A percentile compares a stretch with the other conserved stretches of the same genome.
Evolutionary conservation across 495 filamentous ascomycete genomes (phyloP).

Genomic region (Aspergillus ellipticus): DNA sequence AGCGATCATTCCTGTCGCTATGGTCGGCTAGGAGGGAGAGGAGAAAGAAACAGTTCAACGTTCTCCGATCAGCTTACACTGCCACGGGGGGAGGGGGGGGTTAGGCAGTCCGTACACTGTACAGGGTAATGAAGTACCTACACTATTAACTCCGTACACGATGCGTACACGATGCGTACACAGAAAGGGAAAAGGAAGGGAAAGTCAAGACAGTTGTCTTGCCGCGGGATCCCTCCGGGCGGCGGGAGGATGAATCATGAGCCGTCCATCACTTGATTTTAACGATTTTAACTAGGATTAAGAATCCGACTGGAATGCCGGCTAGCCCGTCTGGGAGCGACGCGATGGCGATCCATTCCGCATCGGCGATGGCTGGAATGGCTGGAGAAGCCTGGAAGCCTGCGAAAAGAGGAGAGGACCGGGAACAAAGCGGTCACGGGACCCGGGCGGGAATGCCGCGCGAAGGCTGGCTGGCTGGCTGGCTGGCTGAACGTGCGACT

Average conservation of each 20-base stretch:
- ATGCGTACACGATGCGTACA: too few relatives aligned
- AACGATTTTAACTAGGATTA: constrained; percentile 1
- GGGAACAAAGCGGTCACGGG: background rate
- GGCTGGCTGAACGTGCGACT: background rate
- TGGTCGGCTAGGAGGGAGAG: background rate
- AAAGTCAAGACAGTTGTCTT: too few relatives aligned
- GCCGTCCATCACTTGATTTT: background rate
- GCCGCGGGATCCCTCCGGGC: background rate
- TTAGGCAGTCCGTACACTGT: background rate
- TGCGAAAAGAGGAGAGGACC: background rate
- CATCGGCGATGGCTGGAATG: background rate
- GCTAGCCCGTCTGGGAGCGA: background rate
- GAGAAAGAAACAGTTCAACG: too few relatives aligned
- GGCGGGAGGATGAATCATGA: background rate
- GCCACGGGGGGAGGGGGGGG: too few relatives aligned
- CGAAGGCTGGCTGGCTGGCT: too few relatives aligned
- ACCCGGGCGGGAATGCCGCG: too few relatives aligned
- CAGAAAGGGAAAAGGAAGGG: too few relatives aligned
- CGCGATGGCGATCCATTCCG: constrained; percentile 5
- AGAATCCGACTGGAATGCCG: constrained; percentile 4
- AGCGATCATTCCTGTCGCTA: background rate
- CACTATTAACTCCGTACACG: too few relatives aligned
- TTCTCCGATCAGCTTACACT: too few relatives aligned
- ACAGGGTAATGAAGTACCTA: background rate
- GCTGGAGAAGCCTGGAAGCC: background rate